Percentiles rank a stretch among this genome's conserved stretches.
Conservation (phyloP, 306 rosid genomes). For the Hylodesmum podocarpum region DNA sequence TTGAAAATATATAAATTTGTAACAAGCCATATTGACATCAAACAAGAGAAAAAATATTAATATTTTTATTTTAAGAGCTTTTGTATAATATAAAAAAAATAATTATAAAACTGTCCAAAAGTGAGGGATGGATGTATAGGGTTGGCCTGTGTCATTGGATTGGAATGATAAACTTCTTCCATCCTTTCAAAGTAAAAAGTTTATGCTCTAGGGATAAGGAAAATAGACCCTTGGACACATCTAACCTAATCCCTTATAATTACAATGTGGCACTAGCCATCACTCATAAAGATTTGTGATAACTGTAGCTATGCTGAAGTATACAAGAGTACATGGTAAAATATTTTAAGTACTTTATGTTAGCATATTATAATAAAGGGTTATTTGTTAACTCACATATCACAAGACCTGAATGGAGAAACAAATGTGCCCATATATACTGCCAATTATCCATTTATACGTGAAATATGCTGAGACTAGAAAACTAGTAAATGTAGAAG, state of each 20-base stretch:
- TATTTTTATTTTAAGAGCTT: neutral
- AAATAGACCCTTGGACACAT: neutral
- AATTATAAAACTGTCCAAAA: neutral
- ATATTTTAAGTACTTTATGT: neutral
- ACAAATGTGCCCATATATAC: neutral
- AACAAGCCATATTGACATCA: neutral
- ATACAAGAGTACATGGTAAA: slow-evolving; percentile 1
- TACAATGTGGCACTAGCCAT: neutral
- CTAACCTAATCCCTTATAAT: slow-evolving; percentile 9
- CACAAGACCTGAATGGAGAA: neutral
- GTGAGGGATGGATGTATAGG: neutral
- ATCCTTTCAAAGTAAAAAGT: neutral
- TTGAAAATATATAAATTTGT: neutral
- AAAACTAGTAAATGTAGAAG: slow-evolving; percentile 17
- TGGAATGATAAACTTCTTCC: neutral
- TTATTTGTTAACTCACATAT: neutral
- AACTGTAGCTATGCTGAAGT: neutral
- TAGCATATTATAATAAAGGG: neutral
- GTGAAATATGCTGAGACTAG: slow-evolving; percentile 14
- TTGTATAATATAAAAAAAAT: neutral
- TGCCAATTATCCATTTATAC: neutral
- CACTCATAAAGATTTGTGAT: neutral
- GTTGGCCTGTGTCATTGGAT: neutral
- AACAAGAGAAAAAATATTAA: neutral
- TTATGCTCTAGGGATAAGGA: neutral